Evolutionary conservation across 2,329 filamentous ascomycete genomes (phyloP).

Genomic region (Drechmeria coniospora): DNA sequence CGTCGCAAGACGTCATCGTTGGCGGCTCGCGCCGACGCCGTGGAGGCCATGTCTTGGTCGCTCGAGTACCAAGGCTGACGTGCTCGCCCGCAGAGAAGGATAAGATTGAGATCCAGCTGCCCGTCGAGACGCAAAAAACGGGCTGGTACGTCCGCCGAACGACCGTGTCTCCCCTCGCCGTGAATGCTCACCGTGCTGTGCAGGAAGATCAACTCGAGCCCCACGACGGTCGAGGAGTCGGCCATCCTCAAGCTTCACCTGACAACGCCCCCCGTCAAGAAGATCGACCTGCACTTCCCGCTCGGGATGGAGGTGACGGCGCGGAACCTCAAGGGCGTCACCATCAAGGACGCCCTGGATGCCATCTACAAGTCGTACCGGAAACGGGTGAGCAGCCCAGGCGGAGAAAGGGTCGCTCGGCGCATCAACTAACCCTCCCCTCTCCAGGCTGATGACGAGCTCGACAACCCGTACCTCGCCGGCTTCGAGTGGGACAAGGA

Average conservation of each 20-base stretch:
- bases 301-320: conserved; percentile 77
- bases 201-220: conserved; percentile 90
- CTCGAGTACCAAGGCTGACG: background rate
- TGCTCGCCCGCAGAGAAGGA: conserved; percentile 45
- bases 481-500: conserved; percentile 96
- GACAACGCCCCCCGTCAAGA: conserved; percentile 72
- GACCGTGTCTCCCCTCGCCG: too few species aligned
- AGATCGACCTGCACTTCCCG: conserved; percentile 85
- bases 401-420: background rate
- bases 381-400: conserved; percentile 73
- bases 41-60: too few species aligned
- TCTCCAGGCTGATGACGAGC: conserved; percentile 70
- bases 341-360: conserved; percentile 91
- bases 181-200: background rate
- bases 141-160: conserved; percentile 63
- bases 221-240: conserved; percentile 63
- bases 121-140: conserved; percentile 71
- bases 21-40: too few species aligned
- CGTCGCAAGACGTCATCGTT: too few species aligned
- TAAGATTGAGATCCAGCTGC: conserved; percentile 55
- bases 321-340: conserved; percentile 85
- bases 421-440: conserved; percentile 1
- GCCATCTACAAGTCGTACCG: conserved; percentile 94
- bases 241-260: conserved; percentile 70
- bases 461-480: conserved; percentile 72